Percentiles rank a stretch among this genome's conserved stretches.
Evolutionary conservation across 164 flowering plant species (phyloP).

Genomic region (Sextonia rubra): DNA sequence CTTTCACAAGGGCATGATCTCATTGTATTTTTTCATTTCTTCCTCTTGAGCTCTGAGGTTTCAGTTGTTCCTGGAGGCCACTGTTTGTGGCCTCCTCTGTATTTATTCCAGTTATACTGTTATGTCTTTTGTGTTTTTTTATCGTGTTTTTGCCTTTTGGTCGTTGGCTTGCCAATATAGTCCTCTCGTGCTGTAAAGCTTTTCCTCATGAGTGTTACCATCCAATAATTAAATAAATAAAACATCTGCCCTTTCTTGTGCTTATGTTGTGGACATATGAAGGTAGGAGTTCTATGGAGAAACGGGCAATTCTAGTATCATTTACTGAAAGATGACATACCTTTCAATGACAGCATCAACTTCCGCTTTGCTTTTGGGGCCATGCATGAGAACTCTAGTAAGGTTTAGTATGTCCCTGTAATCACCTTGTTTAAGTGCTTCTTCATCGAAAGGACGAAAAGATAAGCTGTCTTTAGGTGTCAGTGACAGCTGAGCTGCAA

Average conservation of each 20-base stretch:
- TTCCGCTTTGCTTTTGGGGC: slow-evolving; percentile 86
- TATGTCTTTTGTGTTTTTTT: too few species aligned
- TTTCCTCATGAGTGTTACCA: too few species aligned
- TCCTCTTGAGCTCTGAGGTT: too few species aligned
- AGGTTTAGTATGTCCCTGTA: slow-evolving; percentile 86
- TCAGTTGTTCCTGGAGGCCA: too few species aligned
- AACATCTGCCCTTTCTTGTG: neutral
- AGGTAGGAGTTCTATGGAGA: neutral
- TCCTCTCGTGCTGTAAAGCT: too few species aligned
- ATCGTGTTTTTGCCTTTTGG: too few species aligned
- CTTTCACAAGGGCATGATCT: too few species aligned
- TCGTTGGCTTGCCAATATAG: too few species aligned
- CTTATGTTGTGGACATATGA: neutral
- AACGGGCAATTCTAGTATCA: neutral
- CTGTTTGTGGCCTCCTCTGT: too few species aligned
- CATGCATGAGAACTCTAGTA: slow-evolving; percentile 77
- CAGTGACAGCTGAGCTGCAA: slow-evolving; percentile 14
- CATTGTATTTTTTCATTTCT: too few species aligned
- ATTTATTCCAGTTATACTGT: too few species aligned
- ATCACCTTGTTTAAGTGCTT: slow-evolving; percentile 61
- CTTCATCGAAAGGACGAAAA: slow-evolving; percentile 38
- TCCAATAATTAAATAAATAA: too few species aligned
- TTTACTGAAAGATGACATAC: slow-evolving; percentile 28
- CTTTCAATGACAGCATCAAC: slow-evolving; percentile 75
- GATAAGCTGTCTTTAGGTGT: slow-evolving; percentile 25